phyloP scores from a whole-genome alignment of 2,329 filamentous ascomycete genomes.

The Fusarium sp. region DNA sequence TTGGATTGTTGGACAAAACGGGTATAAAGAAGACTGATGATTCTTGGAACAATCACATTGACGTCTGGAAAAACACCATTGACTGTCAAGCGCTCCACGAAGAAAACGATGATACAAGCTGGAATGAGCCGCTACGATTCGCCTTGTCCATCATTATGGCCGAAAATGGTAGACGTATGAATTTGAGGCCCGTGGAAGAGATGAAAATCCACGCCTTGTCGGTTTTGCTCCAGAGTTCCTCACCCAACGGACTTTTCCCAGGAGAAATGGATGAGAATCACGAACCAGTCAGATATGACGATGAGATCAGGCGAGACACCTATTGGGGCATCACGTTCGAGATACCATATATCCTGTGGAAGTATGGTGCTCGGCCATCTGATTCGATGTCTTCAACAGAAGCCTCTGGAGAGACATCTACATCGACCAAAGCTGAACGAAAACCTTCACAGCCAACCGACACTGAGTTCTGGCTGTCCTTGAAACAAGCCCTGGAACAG shows the following conservation, averaged over 20 bases:
- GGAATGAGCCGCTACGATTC: not conserved
- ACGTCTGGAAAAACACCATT: not conserved
- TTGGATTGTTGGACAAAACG: not conserved
- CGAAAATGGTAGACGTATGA: fast-evolving
- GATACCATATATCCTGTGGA: slow-evolving; percentile 10
- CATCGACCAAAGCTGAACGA: too few species aligned
- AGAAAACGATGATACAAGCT: not conserved
- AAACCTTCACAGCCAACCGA: not conserved
- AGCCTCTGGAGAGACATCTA: too few species aligned
- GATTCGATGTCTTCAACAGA: too few species aligned
- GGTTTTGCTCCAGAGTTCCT: not conserved
- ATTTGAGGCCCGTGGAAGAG: not conserved
- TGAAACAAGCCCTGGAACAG: not conserved
- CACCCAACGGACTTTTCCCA: not conserved
- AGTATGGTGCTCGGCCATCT: not conserved
- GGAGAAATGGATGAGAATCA: not conserved
- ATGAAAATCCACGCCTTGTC: not conserved
- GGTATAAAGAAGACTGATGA: not conserved
- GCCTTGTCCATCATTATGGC: not conserved
- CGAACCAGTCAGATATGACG: not conserved
- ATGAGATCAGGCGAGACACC: not conserved
- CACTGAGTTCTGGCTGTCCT: not conserved
- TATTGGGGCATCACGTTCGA: not conserved
- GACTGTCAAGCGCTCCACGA: not conserved
- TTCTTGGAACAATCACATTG: not conserved